These are phyloP conservation scores for Coniochaeta ligniaria DNA, from an alignment of 2,329 filamentous ascomycete species.

Conservation along the genomic window DNA sequence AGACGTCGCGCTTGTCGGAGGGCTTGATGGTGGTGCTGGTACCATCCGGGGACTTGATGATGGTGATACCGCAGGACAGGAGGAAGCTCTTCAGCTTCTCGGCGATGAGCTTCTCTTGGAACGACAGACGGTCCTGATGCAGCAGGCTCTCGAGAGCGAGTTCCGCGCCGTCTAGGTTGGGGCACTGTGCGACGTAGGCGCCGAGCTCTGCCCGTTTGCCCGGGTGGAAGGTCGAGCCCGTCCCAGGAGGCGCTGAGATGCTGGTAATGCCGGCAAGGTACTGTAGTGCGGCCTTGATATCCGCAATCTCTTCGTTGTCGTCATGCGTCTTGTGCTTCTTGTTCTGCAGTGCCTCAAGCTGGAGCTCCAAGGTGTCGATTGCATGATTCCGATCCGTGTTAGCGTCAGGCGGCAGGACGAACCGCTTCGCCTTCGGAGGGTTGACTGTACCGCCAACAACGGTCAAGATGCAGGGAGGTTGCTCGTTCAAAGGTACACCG, in stretches of 20 bases:
- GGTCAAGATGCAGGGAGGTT: slow-evolving; percentile 11
- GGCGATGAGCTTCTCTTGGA: slow-evolving; percentile 10
- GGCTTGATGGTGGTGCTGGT: slow-evolving; percentile 24
- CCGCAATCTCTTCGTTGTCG: slow-evolving; percentile 11
- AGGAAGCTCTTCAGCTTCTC: slow-evolving; percentile 16
- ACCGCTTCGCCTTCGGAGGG: slow-evolving; percentile 3
- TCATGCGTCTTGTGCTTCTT: slow-evolving; percentile 13
- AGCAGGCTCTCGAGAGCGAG: slow-evolving; percentile 12
- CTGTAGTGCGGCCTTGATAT: slow-evolving; percentile 11
- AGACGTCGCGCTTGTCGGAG: slow-evolving; percentile 15
- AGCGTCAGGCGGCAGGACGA: slow-evolving; percentile 12
- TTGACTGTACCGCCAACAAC: slow-evolving; percentile 6
- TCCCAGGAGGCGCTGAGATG: slow-evolving; percentile 13
- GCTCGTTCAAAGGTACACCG: slow-evolving; percentile 5
- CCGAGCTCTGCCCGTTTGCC: slow-evolving; percentile 13
- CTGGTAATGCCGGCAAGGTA: slow-evolving; percentile 11
- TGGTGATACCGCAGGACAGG: slow-evolving; percentile 25
- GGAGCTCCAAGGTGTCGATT: slow-evolving; percentile 11
- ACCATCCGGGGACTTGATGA: slow-evolving; percentile 24
- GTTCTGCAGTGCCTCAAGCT: slow-evolving; percentile 14
- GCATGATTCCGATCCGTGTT: slow-evolving; percentile 11
- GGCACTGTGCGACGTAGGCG: slow-evolving; percentile 45
- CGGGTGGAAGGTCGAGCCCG: slow-evolving; percentile 12
- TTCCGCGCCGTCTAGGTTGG: slow-evolving; percentile 69
- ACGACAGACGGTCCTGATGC: slow-evolving; percentile 9